Evolutionary conservation across 2,329 filamentous ascomycete genomes (phyloP), one percentile per base, ranked within the genome.

Genomic region (Leptographium galeiforme): DNA sequence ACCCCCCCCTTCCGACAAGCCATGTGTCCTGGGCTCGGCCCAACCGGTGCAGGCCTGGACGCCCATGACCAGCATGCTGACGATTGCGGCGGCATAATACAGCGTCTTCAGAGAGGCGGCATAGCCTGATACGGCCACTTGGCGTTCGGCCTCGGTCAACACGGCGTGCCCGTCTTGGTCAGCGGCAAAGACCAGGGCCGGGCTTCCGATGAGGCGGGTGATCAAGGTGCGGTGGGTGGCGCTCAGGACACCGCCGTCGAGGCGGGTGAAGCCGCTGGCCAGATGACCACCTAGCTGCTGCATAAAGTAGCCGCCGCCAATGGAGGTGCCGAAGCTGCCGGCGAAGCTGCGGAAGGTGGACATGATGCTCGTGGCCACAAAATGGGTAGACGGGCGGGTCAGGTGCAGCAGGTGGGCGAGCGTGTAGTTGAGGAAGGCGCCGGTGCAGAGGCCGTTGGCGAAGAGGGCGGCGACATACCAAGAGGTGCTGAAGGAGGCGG

Each of bases 281-380:
- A 91, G 70, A 0, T 72, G 70, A 2, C 60, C 66, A 47, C 74
- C 71, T 36, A 91, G 67, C 2, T 79, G 71, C 6, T 86, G 76
- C 43, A 77, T 73, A 63, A 90, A 91, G 52, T 87, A 72, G 0
- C 88, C 88, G 3, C 88, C 87, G 2, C 87, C 86, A 48, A 91
- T 84, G 0, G 87, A 81, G 1, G 84, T 85, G 3, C 88, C 87
- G 60, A 94, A 93, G 51, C 81, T 85, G 14, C 87, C 87, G 0
- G 86, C 85, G 58, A 93, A 90, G 6, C 86, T 86, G 5, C 89
- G 77, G 67, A 91, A 91, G 1, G 87, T 94, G 33, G 84, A 80
- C 5, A 91, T 68, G 44, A 95, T 71, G 13, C 86, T 85, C 0
- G 84, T 88, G 4, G 85, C 80, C 50, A 93, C 80, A 61, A 86